Base-by-base conservation (phyloP, 192 early-diverging fungal genomes). In the Rhizophagus sp. region DNA sequence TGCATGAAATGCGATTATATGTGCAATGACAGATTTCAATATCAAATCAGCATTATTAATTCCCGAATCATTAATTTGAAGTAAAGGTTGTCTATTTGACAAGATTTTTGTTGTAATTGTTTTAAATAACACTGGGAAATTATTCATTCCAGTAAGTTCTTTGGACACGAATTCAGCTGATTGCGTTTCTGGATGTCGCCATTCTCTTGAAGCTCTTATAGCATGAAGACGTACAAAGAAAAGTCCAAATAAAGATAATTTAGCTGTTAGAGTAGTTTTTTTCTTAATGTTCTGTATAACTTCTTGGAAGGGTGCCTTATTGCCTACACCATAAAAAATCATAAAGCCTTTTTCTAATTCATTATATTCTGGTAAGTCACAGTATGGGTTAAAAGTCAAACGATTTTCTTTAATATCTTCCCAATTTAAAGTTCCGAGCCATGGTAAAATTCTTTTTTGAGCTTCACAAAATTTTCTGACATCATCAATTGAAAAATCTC, bases 311-410 rank as follows among this genome's bases (percentile, higher is more conserved):
- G 39, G 74, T 33, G 11, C 57, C 7, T 10, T 70, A 24, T 79
- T 33, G 13, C 47, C 30, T 19, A 62, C 11, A 22, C 24, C 34
- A 25, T 57, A 33, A 8, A 79, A 25, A 33, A 17, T 52, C 13
- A 33, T 61, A 30, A 75, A 73, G 13, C 34, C n/a, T 11, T 62
- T 50, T 39, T 79, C 78, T 11, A n/a, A 68, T 19, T 52, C 39
- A 12, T 24, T 15, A 33, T 75, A 79, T 47, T 69, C 47, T 19
- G 34, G 39, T 19, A 79, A 9, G 11, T 25, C 12, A 13, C 72
- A 57, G 27, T 73, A 79, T 27, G 78, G 73, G 39, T 74, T 79
- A 64, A 79, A 79, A 25, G 78, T 47, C 24, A 79, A 12, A 3
- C 78, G 74, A 13, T n/a, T 50, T 17, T 73, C 78, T 10, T 62